A percentile compares a stretch with the other conserved stretches of the same genome.
Evolutionary conservation across 176 grass and related monocot genomes (phyloP).

Genomic region (Triticum dicoccoides): DNA sequence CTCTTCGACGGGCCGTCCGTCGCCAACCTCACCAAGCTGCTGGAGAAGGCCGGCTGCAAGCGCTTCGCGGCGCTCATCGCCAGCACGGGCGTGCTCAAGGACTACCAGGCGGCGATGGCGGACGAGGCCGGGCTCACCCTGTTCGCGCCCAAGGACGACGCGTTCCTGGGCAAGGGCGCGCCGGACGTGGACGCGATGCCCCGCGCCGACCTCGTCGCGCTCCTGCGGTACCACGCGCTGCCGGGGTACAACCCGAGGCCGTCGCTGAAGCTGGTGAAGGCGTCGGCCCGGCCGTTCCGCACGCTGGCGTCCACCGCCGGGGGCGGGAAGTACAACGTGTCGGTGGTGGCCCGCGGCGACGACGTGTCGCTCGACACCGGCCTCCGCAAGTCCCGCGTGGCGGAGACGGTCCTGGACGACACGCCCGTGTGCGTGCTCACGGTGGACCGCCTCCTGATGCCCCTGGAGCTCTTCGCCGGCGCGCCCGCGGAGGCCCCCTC

Average conservation of each 20-base stretch:
- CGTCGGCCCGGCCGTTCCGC: conserved; percentile 28
- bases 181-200: conserved; percentile 60
- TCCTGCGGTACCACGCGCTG: conserved; percentile 80
- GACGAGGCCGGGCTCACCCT: conserved; percentile 66
- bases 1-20: conserved; percentile 53
- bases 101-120: conserved; percentile 69
- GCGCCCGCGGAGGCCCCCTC: conserved; percentile 33
- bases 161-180: conserved; percentile 52
- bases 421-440: conserved; percentile 69
- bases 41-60: conserved; percentile 93
- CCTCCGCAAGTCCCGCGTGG: conserved; percentile 61
- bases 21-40: conserved; percentile 57
- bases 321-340: conserved; percentile 43
- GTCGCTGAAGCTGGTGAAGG: conserved; percentile 75
- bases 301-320: conserved; percentile 54
- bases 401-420: conserved; percentile 72
- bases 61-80: conserved; percentile 58
- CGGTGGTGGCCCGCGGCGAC: conserved; percentile 56
- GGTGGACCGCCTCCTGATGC: conserved; percentile 66
- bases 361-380: conserved; percentile 75
- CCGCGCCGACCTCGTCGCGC: conserved; percentile 54
- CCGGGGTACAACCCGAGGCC: conserved; percentile 68
- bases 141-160: conserved; percentile 87
- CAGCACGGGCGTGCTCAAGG: conserved; percentile 63
- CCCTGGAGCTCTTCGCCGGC: conserved; percentile 63